Evolutionary conservation across 2,329 filamentous ascomycete species (phyloP), one percentile per base, ranked within the genome.

Genomic region (Hortaea werneckii): DNA sequence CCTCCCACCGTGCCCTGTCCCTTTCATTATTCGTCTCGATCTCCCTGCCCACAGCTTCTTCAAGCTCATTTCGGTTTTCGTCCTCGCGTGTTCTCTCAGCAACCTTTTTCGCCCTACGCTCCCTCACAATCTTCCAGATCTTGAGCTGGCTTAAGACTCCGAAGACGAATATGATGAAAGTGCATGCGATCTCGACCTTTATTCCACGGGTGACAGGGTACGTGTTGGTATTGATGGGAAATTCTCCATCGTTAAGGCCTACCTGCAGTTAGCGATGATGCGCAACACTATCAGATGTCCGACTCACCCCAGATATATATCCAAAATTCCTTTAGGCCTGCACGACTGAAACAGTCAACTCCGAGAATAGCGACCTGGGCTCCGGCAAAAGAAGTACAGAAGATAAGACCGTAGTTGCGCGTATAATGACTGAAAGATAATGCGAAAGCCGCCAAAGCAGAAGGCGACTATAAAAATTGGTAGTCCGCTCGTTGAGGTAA

Each of bases 291-390:
- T 20, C 4, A 20, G 20, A 20, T 4, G 20, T 20, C 20, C 20
- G 20, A 62, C 74, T 64, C 62, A 79, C 76, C 71, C 90, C 90
- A 96, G 34, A 94, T 74, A 62, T 94, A 96, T 5, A 87, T 76
- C 90, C 90, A 96, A 55, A 95, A 95, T 63, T 96, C 90, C 64
- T 95, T 95, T 56, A 94, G 70, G 0, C 90, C 90, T n/a, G 88
- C 87, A 51, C 80, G 75, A 58, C 82, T 90, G 57, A 90, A 94
- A 65, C 87, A 94, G 63, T 96, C 90, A 47, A 96, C 85, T 2
- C 90, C 90, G 2, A 96, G 67, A 10, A 94, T 77, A 1, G 83
- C 73, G 3, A 79, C 79, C 0, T 87, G 95, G 3, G 87, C 83
- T 6, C 90, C 90, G 4, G 80, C 76, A 60, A 95, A 94, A 0